phyloP scores from a whole-genome alignment of 2,329 filamentous ascomycete species.

The Amauroascus niger region DNA sequence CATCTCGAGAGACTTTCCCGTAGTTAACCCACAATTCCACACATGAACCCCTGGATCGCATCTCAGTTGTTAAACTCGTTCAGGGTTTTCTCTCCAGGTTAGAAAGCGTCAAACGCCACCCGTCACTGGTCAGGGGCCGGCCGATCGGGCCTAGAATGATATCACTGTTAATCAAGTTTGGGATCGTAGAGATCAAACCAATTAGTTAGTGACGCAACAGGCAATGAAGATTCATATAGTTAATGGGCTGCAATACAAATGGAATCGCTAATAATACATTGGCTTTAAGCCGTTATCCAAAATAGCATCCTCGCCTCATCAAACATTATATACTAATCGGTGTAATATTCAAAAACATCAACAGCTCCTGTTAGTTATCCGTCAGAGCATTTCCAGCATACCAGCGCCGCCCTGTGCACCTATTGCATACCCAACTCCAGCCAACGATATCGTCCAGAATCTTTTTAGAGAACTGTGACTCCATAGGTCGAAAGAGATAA shows the following conservation, averaged over 20 bases:
- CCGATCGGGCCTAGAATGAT: not conserved
- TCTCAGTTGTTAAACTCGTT: too few species aligned
- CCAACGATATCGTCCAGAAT: not conserved
- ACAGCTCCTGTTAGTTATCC: not conserved
- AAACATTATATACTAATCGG: not conserved
- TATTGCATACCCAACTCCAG: not conserved
- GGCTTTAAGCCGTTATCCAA: not conserved
- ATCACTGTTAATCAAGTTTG: not conserved
- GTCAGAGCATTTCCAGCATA: not conserved
- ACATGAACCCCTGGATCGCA: not conserved
- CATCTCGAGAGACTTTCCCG: not conserved
- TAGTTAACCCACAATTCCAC: too few species aligned
- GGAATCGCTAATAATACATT: not conserved
- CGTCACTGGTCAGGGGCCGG: not conserved
- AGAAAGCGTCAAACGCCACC: too few species aligned
- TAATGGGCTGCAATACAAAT: not conserved
- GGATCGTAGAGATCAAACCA: not conserved
- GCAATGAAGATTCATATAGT: not conserved
- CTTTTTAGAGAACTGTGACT: not conserved
- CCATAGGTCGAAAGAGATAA: too few species aligned
- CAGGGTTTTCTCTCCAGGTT: too few species aligned
- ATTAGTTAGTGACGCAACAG: not conserved
- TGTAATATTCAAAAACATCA: not conserved
- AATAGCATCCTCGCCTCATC: not conserved
- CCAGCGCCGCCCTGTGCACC: slow-evolving; percentile 3